These are phyloP conservation scores for Starmerella vaccinii DNA, from an alignment of 805 yeast species.

Conservation along the genomic window DNA sequence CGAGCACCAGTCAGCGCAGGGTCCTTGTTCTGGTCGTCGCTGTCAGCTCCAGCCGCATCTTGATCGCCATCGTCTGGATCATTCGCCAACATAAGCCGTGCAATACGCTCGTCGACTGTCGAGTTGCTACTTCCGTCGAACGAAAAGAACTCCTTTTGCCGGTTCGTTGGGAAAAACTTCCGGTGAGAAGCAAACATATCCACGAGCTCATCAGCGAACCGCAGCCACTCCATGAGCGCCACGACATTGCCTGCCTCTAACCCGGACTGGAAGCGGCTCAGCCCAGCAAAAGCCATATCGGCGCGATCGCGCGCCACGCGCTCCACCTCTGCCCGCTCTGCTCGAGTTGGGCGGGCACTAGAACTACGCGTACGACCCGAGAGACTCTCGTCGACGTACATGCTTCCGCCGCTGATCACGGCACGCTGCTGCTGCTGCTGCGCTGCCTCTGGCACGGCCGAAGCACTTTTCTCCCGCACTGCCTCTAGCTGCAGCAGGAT, in stretches of 20 bases:
- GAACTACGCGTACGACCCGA: constrained; percentile 3
- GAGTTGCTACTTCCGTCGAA: constrained; percentile 28
- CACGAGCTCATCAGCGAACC: constrained; percentile 68
- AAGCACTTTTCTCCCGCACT: constrained; percentile 2
- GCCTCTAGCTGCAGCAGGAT: constrained; percentile 13
- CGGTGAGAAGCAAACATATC: constrained; percentile 71
- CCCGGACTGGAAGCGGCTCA: constrained; percentile 44
- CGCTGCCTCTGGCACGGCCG: not conserved
- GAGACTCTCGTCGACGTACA: not conserved
- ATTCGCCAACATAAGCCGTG: constrained; percentile 25
- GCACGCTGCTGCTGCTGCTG: not conserved
- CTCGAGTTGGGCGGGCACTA: constrained; percentile 18
- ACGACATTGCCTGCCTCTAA: constrained; percentile 43
- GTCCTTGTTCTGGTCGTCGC: not conserved
- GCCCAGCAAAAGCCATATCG: constrained; percentile 31
- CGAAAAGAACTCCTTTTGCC: constrained; percentile 37
- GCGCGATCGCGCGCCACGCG: constrained; percentile 43
- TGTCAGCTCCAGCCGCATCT: not conserved
- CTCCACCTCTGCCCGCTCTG: constrained; percentile 36
- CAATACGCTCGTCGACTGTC: constrained; percentile 53
- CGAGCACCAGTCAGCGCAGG: constrained; percentile 12
- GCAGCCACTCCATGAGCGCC: constrained; percentile 73
- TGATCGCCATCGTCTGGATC: constrained; percentile 33
- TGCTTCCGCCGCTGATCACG: constrained; percentile 3
- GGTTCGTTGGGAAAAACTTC: constrained; percentile 68